A percentile compares a stretch with the other conserved stretches of the same genome.
These are phyloP conservation scores for Bryum argenteum DNA, from an alignment of 225 moss, liverwort and hornwort species.

Conservation along the genomic window DNA sequence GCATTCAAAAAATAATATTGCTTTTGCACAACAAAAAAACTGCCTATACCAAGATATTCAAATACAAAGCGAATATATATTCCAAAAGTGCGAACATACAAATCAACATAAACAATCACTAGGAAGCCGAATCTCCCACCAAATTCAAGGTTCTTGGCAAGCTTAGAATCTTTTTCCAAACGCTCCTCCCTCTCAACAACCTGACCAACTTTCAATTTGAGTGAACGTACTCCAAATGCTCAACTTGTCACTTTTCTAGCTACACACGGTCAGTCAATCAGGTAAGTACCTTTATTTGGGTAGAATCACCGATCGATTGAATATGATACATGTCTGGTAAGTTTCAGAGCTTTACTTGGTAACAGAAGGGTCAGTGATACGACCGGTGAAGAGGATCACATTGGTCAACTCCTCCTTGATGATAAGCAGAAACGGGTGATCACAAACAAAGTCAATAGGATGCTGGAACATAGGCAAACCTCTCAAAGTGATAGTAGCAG, in stretches of 20 bases:
- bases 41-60: too few species aligned
- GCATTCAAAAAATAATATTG: too few species aligned
- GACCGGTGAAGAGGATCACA: conserved; percentile 75
- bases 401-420: conserved; percentile 85
- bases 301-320: not conserved
- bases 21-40: too few species aligned
- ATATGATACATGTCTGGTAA: conserved; percentile 25
- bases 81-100: conserved; percentile 17
- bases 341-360: conserved; percentile 24
- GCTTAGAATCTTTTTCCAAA: not conserved
- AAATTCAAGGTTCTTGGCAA: conserved; percentile 9
- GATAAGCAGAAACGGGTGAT: conserved; percentile 87
- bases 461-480: conserved; percentile 50
- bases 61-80: not conserved
- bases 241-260: not conserved
- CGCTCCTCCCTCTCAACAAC: conserved; percentile 3
- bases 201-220: conserved; percentile 20
- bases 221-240: conserved; percentile 6
- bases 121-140: conserved; percentile 4
- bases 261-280: conserved; percentile 3
- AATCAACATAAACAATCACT: conserved; percentile 10
- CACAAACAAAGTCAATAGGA: conserved; percentile 76
- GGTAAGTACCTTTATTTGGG: not conserved
- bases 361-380: conserved; percentile 64
- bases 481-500: conserved; percentile 46